Evolutionary conservation across 352 stramenopile species (phyloP).

Genomic region (Globisporangium rhizosaccharum): DNA sequence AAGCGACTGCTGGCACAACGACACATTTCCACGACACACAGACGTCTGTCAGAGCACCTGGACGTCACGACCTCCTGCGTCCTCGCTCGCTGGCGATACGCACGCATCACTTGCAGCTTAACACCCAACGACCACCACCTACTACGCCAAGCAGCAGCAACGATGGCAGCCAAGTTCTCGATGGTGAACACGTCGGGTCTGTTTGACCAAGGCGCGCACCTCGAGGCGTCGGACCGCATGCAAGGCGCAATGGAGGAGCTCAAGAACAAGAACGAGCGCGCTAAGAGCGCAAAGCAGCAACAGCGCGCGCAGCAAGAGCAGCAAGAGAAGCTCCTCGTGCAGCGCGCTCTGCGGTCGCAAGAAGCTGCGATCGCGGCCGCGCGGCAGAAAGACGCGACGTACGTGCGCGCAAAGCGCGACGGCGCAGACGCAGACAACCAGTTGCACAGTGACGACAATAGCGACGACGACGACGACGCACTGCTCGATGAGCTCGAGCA

Average conservation of each 20-base stretch:
- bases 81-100: too few species aligned
- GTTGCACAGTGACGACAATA: constrained; percentile 14
- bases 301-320: constrained; percentile 24
- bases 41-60: too few species aligned
- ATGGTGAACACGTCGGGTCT: constrained; percentile 72
- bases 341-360: constrained; percentile 20
- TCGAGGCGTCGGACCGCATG: constrained; percentile 71
- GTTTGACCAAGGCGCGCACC: constrained; percentile 62
- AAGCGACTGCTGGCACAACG: too few species aligned
- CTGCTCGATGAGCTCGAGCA: constrained; percentile 68
- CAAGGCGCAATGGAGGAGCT: constrained; percentile 68
- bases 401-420: constrained; percentile 13
- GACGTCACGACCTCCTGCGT: too few species aligned
- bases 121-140: background rate
- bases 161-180: constrained; percentile 76
- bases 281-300: constrained; percentile 9
- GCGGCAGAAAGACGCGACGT: constrained; percentile 21
- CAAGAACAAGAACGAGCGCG: constrained; percentile 46
- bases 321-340: constrained; percentile 19
- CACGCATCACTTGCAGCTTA: background rate
- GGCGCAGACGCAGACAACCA: constrained; percentile 5
- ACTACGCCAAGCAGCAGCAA: constrained; percentile 1
- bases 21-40: too few species aligned
- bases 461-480: constrained; percentile 53
- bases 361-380: constrained; percentile 22